Evolutionary conservation across 371 early-diverging fungal species (phyloP).

Genomic region (Mortierella sp.): DNA sequence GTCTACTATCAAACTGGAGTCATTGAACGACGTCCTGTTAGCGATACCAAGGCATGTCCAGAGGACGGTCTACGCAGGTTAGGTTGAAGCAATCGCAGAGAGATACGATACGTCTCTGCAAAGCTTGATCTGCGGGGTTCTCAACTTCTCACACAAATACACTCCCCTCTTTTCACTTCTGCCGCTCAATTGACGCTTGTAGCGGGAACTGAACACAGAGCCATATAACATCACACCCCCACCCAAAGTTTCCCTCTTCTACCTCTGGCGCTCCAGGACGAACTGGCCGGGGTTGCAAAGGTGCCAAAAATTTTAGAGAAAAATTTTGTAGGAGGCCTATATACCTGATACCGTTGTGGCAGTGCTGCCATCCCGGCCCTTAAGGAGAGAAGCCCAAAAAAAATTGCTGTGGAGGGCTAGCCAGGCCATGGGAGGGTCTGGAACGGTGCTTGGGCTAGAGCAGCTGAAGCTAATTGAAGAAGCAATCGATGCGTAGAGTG

Average conservation of each 20-base stretch:
- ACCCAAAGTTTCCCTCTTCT: neutral
- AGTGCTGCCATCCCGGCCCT: neutral
- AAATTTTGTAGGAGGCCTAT: neutral
- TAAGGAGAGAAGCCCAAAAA: neutral
- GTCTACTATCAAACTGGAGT: constrained; percentile 10
- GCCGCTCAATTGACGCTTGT: neutral
- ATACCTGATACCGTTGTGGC: neutral
- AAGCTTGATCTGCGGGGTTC: constrained; percentile 8
- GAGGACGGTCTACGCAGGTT: constrained; percentile 11
- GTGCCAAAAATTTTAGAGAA: constrained; percentile 4
- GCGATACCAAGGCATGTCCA: constrained; percentile 13
- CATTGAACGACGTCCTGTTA: constrained; percentile 5
- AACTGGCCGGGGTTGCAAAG: neutral
- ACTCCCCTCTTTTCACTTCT: neutral
- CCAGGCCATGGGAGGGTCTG: neutral
- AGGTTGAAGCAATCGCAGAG: constrained; percentile 10
- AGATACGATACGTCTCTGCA: neutral
- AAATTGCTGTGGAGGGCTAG: too few species aligned
- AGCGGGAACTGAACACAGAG: neutral
- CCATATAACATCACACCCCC: neutral
- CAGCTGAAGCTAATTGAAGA: neutral
- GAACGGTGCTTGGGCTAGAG: neutral
- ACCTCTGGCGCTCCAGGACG: neutral
- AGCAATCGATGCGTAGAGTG: neutral
- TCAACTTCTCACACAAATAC: neutral